Base-by-base conservation (phyloP, 805 yeast species). In the Wickerhamiella qilinensis region DNA sequence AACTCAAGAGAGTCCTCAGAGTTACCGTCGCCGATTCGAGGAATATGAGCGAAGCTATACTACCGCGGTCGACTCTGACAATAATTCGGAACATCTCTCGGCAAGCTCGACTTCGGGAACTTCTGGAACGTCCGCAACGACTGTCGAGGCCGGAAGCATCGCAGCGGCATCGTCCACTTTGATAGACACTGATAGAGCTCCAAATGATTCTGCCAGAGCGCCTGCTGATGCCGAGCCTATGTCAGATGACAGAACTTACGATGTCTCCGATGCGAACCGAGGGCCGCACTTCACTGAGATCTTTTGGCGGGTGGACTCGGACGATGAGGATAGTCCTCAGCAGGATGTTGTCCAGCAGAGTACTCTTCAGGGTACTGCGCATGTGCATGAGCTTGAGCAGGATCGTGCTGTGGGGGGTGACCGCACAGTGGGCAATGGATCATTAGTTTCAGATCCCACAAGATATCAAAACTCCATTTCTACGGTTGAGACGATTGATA, bases 241-340 rank as follows among this genome's bases (percentile, higher is more conserved):
- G n/a, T n/a, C n/a, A n/a, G n/a, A n/a, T n/a, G n/a, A n/a, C n/a
- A n/a, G n/a, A n/a, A n/a, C n/a, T n/a, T n/a, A n/a, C n/a, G n/a
- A n/a, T n/a, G n/a, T n/a, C n/a, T n/a, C n/a, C n/a, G n/a, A n/a
- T n/a, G n/a, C n/a, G n/a, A n/a, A n/a, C n/a, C n/a, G n/a, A n/a
- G n/a, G n/a, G n/a, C n/a, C n/a, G n/a, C n/a, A n/a, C 19, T 46
- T 46, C 43, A 46, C 50, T 35, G 48, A 48, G 33, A 41, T 48
- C 31, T 40, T 42, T 31, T 48, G 52, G 52, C 38, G 43, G 20
- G 51, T 43, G 24, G 49, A 39, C 30, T 33, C 22, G 22, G 38
- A 35, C 29, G 38, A 35, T 12, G 32, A 20, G 3, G 16, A n/a
- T 17, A 24, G 27, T 29, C 20, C 22, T 30, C 3, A 30, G n/a